Evolutionary conservation across 192 early-diverging fungal genomes (phyloP), one percentile per base, ranked within the genome.

Genomic region (Allomyces macrogynus): DNA sequence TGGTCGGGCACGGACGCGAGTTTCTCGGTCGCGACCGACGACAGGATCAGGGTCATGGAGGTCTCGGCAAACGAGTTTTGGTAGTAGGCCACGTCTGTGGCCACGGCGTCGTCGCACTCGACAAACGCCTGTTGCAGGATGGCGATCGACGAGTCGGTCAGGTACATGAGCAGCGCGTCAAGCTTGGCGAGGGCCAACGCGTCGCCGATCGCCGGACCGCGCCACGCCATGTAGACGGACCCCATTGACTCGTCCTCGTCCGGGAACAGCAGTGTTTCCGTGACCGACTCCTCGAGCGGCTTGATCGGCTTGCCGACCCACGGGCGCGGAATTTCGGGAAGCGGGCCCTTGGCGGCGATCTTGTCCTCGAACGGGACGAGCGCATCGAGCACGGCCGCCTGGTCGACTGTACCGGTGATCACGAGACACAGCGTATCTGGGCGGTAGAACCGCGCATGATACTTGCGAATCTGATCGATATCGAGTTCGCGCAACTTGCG

Each of bases 221-320:
- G 75, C 79, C 79, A 83, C 22, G 73, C 67, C 61, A 83, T 69
- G 4, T 70, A 62, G 1, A 83, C 67, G 42, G 77, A 74, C 20
- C 81, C 81, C 76, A 81, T 81, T 14, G 73, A 75, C 61, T 83
- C 81, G 65, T 83, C 81, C 54, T 81, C 81, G 44, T 81, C 80
- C 0, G 81, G 80, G 71, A 83, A 83, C 20, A 74, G 68, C 0
- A 83, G 72, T 18, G 60, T 67, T 12, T 76, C 73, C n/a, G 74
- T 68, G 12, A 77, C 68, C 5, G 77, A 70, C 60, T 78, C 65
- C 23, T 81, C 63, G 18, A 72, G 62, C 10, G 77, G 75, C 5
- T 72, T 71, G n/a, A 73, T 68, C 24, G 76, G 67, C 7, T 79
- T 76, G 25, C 73, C 74, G 18, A 83, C 78, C 80, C 80, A 83